phyloP scores from a whole-genome alignment of 148 eudicot species.

The Salicornia ramosissima region DNA sequence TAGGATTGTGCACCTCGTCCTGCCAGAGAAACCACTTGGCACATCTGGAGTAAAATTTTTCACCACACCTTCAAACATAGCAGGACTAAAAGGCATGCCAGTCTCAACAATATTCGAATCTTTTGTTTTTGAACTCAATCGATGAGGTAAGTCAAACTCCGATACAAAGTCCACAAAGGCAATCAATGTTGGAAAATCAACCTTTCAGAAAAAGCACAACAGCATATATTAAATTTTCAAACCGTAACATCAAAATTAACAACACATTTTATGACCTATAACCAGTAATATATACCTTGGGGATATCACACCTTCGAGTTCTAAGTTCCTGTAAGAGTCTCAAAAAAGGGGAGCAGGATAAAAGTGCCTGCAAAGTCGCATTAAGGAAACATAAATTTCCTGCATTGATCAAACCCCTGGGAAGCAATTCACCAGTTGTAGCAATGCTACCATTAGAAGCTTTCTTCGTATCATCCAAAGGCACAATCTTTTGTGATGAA shows the following conservation, averaged over 20 bases:
- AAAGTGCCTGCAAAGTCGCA: conserved; percentile 88
- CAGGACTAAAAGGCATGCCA: conserved; percentile 74
- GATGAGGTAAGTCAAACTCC: conserved; percentile 55
- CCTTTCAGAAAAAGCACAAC: conserved; percentile 31
- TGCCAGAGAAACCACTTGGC: conserved; percentile 62
- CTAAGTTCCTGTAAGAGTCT: conserved; percentile 68
- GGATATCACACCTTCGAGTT: conserved; percentile 49
- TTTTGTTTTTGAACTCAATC: conserved; percentile 45
- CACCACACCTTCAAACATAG: conserved; percentile 76
- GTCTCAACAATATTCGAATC: conserved; percentile 50
- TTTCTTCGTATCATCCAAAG: conserved; percentile 23
- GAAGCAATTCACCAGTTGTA: conserved; percentile 43
- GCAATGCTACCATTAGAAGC: conserved; percentile 40
- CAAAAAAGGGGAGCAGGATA: conserved; percentile 91
- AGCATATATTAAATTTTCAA: background rate
- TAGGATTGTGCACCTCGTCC: conserved; percentile 55
- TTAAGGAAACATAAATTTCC: conserved; percentile 92
- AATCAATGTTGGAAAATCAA: conserved; percentile 65
- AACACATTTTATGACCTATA: background rate
- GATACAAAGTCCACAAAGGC: conserved; percentile 67
- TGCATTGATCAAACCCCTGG: conserved; percentile 83
- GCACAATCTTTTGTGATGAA: conserved; percentile 21
- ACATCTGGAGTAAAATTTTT: conserved; percentile 85
- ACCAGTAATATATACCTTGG: conserved; percentile 44
- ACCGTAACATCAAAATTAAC: background rate